A percentile compares a stretch with the other conserved stretches of the same genome.
Evolutionary conservation across 2,329 filamentous ascomycete genomes (phyloP).

Genomic region (Emmonsiellopsis sp.): DNA sequence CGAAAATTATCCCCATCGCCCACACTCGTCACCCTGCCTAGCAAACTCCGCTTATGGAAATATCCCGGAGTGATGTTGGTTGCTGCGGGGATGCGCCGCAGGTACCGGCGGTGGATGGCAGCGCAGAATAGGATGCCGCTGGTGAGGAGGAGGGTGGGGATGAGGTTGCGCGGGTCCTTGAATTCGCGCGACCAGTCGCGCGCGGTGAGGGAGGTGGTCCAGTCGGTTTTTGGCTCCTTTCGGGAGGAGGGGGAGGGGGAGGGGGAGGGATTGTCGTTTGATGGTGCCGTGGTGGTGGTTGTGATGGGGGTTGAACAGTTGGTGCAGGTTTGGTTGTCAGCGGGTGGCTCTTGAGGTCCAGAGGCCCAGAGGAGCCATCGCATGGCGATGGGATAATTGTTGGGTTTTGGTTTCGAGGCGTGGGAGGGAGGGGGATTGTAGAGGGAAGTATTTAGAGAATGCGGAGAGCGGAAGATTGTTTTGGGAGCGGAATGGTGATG

Average conservation of each 20-base stretch:
- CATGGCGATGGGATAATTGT: conserved; percentile 29
- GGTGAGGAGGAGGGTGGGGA: conserved; percentile 30
- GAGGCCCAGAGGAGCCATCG: conserved; percentile 42
- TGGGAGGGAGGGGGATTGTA: conserved; percentile 1
- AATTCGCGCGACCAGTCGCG: conserved; percentile 27
- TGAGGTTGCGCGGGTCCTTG: conserved; percentile 25
- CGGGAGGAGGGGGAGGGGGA: conserved; percentile 15
- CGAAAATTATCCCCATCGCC: conserved; percentile 96
- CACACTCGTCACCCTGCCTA: conserved; percentile 83
- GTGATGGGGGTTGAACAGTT: conserved; percentile 7
- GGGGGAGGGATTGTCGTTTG: conserved; percentile 15
- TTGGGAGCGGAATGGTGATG: no score
- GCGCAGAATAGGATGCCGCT: conserved; percentile 27
- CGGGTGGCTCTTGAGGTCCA: conserved; percentile 18
- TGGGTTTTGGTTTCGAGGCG: conserved; percentile 1
- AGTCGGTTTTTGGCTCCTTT: conserved; percentile 18
- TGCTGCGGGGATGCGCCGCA: conserved; percentile 74
- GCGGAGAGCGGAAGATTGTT: no score
- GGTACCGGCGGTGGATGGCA: conserved; percentile 42
- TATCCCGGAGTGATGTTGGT: conserved; percentile 63
- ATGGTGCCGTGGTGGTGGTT: conserved; percentile 11
- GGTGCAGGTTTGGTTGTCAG: conserved; percentile 3
- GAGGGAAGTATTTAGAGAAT: neutral
- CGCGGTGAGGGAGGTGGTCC: conserved; percentile 36
- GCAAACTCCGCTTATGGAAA: conserved; percentile 66